phyloP scores from a whole-genome alignment of 768 basidiomycete genomes.

The Rhodotorula babjevae region DNA sequence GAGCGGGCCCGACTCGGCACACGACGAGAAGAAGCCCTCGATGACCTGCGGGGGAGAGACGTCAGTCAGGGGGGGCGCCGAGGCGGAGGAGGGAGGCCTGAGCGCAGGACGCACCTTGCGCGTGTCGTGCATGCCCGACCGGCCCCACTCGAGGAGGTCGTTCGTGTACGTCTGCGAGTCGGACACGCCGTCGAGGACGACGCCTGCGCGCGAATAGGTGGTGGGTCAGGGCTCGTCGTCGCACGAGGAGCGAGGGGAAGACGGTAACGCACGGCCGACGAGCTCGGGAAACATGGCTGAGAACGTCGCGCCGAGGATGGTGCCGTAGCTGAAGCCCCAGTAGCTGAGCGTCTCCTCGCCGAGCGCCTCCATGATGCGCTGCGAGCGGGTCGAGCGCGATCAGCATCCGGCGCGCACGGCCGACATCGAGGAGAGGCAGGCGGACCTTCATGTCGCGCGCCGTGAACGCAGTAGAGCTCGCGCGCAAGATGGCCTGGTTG shows the following conservation, averaged over 20 bases:
- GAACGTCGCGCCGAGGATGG: constrained; percentile 41
- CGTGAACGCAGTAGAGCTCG: constrained; percentile 32
- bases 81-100: too few species aligned
- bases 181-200: constrained; percentile 33
- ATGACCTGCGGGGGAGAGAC: not conserved
- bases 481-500: constrained; percentile 22
- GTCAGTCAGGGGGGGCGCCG: not conserved
- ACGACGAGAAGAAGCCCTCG: constrained; percentile 35
- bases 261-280: constrained; percentile 19
- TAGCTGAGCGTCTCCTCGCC: constrained; percentile 40
- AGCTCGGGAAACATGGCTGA: constrained; percentile 41
- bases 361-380: constrained; percentile 31
- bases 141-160: constrained; percentile 28
- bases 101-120: constrained; percentile 12
- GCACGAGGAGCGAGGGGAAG: not conserved
- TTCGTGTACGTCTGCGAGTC: constrained; percentile 18
- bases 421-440: too few species aligned
- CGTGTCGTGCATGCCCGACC: constrained; percentile 22
- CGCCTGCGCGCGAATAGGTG: not conserved
- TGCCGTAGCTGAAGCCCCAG: constrained; percentile 43
- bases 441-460: constrained; percentile 37
- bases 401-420: not conserved
- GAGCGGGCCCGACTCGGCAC: constrained; percentile 24
- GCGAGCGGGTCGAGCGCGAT: not conserved
- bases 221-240: not conserved